Evolutionary conservation across 495 filamentous ascomycete genomes (phyloP).

Genomic region (Glutinoglossum americanum): DNA sequence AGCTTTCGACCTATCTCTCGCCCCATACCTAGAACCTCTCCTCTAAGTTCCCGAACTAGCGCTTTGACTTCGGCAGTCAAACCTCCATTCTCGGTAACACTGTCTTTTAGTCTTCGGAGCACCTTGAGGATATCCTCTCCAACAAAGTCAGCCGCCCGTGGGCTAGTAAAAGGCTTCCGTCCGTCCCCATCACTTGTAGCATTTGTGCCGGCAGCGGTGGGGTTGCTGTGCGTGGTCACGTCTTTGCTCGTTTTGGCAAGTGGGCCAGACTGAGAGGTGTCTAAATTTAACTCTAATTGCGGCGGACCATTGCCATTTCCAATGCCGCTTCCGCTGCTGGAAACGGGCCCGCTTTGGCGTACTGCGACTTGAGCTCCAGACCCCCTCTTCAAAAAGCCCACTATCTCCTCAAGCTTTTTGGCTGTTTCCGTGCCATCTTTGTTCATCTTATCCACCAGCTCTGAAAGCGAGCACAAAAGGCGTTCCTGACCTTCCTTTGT

Average conservation of each 20-base stretch:
- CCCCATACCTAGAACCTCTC: constrained; percentile 87
- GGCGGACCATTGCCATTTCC: constrained; percentile 19
- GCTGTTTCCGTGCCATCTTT: constrained; percentile 41
- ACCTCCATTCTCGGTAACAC: constrained; percentile 62
- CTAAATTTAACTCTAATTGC: constrained; percentile 24
- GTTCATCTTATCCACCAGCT: constrained; percentile 37
- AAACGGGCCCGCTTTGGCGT: background rate
- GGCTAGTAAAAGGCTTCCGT: constrained; percentile 14
- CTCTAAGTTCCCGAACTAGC: constrained; percentile 66
- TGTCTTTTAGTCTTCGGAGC: constrained; percentile 66
- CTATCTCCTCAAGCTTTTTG: constrained; percentile 64
- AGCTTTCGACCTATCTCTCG: constrained; percentile 66
- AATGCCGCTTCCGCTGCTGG: constrained; percentile 12
- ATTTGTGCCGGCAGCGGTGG: background rate
- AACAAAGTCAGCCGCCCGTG: constrained; percentile 19
- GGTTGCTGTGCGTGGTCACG: background rate
- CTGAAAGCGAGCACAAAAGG: constrained; percentile 42
- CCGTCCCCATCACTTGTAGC: constrained; percentile 5
- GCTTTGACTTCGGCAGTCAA: constrained; percentile 80
- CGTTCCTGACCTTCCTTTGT: constrained; percentile 83
- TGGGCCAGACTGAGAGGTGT: constrained; percentile 17
- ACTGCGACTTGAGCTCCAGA: constrained; percentile 39
- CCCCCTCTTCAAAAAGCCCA: constrained; percentile 46
- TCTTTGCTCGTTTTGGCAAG: constrained; percentile 4
- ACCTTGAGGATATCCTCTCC: constrained; percentile 52